Base-by-base conservation (phyloP, 2,329 filamentous ascomycete genomes). In the Epicoccum sorghinum region DNA sequence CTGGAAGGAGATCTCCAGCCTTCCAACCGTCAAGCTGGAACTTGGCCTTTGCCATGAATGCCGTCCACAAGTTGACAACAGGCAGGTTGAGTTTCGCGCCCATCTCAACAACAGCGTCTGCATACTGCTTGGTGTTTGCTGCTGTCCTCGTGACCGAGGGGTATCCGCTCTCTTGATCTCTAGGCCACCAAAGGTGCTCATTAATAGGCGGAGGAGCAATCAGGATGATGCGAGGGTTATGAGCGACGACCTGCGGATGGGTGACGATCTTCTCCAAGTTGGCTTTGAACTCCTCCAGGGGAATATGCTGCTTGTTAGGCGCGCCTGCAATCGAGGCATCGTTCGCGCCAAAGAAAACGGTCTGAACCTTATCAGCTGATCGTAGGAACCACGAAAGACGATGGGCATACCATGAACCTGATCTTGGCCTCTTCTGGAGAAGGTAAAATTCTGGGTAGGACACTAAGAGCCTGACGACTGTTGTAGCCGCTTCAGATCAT, bases 271-370 rank as follows among this genome's bases (percentile, higher is more conserved):
- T 79, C 59, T 75, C 80, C 42, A 96, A 76, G 68, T 96, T 96
- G 50, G 82, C 76, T 70, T 84, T 86, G 79, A 91, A 98, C 56
- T 86, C 77, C 1, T 87, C 82, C n/a, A 96, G 75, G 0, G 90
- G 85, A 7, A 98, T 84, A 72, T 93, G 86, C 75, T 98, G 95
- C 8, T 80, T 79, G 45, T 85, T 86, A 4, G 80, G 80, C 4
- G 82, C 79, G 33, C 83, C 78, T 3, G 86, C 83, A 3, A 96
- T 74, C 49, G 87, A 87, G 3, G 93, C 88, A 75, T 98, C 95
- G 71, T 99, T 98, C 64, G 95, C 91, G 14, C 95, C 95, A 56
- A 97, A 87, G 61, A 96, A 88, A 54, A 96, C 77, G 35, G 89
- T 79, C 89, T 92, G 52, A 37, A 35, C 9, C n/a, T 29, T 14